These are phyloP conservation scores for Emericellopsis terricola DNA, from an alignment of 495 filamentous ascomycete species.

Conservation along the genomic window DNA sequence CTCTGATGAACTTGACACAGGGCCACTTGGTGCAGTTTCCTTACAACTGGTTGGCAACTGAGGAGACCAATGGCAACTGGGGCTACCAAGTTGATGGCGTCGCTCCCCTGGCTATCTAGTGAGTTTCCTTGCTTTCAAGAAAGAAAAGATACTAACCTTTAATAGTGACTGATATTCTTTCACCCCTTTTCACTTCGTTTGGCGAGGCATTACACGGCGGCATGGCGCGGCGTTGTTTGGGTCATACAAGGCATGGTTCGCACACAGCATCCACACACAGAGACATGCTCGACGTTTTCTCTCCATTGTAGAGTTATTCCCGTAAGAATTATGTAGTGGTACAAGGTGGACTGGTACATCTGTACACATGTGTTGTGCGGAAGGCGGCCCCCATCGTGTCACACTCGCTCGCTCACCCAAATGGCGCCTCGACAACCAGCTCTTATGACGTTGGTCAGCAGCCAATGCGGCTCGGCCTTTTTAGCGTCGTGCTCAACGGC, in stretches of 20 bases:
- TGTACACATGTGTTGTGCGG: too few species aligned
- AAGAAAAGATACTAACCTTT: neutral
- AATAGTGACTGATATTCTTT: constrained; percentile 1
- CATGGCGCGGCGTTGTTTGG: too few species aligned
- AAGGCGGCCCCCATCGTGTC: constrained; percentile 9
- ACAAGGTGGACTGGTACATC: too few species aligned
- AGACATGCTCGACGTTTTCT: too few species aligned
- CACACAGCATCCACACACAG: too few species aligned
- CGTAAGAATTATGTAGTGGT: too few species aligned
- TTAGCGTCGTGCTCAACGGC: constrained; percentile 85
- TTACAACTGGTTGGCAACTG: constrained; percentile 82
- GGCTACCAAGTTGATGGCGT: constrained; percentile 90
- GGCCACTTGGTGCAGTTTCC: constrained; percentile 83
- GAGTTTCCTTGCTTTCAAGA: constrained; percentile 21
- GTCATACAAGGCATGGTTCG: too few species aligned
- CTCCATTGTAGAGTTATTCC: too few species aligned
- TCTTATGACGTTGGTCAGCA: constrained; percentile 76
- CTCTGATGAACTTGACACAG: constrained; percentile 65
- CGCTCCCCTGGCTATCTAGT: constrained; percentile 96
- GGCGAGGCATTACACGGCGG: too few species aligned
- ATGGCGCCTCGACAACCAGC: constrained; percentile 81
- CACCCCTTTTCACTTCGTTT: neutral
- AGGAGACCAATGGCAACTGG: constrained; percentile 91
- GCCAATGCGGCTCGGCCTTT: constrained; percentile 69
- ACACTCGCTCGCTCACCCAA: constrained; percentile 78